A percentile compares a stretch with the other conserved stretches of the same genome.
Conservation (phyloP, 2,329 filamentous ascomycete genomes). For the Botrytis sinoallii region DNA sequence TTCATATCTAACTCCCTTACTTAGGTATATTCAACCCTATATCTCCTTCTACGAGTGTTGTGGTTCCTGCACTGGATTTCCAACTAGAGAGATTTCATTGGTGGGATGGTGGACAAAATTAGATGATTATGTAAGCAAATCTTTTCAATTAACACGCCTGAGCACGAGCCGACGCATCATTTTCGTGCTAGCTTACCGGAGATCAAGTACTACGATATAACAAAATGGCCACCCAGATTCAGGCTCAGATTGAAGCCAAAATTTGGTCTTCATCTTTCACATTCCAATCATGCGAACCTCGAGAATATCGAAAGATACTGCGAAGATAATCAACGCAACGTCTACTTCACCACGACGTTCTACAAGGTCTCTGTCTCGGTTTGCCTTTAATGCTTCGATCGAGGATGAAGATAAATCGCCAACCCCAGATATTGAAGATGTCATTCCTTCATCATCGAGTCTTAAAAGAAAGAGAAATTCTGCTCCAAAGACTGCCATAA, state of each 20-base stretch:
- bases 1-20: neutral
- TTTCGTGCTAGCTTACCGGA: conserved; percentile 7
- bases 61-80: neutral
- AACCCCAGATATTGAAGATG: conserved; percentile 57
- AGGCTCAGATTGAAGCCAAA: conserved; percentile 6
- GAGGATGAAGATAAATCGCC: conserved; percentile 27
- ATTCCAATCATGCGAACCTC: conserved; percentile 44
- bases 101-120: neutral
- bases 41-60: neutral
- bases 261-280: conserved; percentile 1
- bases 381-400: conserved; percentile 40
- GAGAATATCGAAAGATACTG: conserved; percentile 55
- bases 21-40: neutral
- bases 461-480: conserved; percentile 48
- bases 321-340: conserved; percentile 52
- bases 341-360: conserved; percentile 43
- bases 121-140: neutral
- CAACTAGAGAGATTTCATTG: conserved; percentile 8
- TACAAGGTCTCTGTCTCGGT: conserved; percentile 50
- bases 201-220: neutral
- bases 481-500: conserved; percentile 35
- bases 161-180: conserved; percentile 10
- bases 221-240: conserved; percentile 13
- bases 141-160: too few relatives aligned
- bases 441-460: conserved; percentile 33